These are phyloP conservation scores for Calonectria pauciramosa DNA, from an alignment of 2,329 filamentous ascomycete genomes.

Conservation along the genomic window DNA sequence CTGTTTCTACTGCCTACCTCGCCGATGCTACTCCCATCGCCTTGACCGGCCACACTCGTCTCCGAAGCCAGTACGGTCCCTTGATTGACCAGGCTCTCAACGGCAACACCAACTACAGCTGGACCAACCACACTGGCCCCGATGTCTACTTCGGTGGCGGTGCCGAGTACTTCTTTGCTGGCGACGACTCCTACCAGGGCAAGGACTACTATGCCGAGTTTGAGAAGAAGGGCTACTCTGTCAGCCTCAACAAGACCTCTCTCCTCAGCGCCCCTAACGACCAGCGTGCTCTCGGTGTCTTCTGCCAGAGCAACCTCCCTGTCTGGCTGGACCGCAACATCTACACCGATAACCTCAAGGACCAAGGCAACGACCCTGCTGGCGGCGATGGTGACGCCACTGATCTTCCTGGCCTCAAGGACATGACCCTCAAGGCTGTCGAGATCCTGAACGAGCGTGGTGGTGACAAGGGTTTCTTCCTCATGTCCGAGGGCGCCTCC, in stretches of 20 bases:
- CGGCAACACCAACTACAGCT: slow-evolving; percentile 84
- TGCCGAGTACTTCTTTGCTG: slow-evolving; percentile 83
- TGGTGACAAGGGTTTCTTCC: slow-evolving; percentile 82
- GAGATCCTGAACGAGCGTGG: slow-evolving; percentile 80
- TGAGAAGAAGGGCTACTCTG: slow-evolving; percentile 77
- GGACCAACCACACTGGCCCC: slow-evolving; percentile 80
- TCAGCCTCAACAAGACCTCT: slow-evolving; percentile 81
- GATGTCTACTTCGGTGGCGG: slow-evolving; percentile 88
- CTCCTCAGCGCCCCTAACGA: slow-evolving; percentile 70
- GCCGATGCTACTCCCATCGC: slow-evolving; percentile 88
- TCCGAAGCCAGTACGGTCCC: slow-evolving; percentile 76
- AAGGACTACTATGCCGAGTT: slow-evolving; percentile 87
- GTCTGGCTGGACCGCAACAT: slow-evolving; percentile 91
- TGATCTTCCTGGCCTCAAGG: slow-evolving; percentile 86
- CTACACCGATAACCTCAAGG: slow-evolving; percentile 78
- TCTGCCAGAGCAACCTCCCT: slow-evolving; percentile 80
- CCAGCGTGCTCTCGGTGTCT: slow-evolving; percentile 81
- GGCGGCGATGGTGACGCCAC: slow-evolving; percentile 74
- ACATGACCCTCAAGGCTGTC: slow-evolving; percentile 90
- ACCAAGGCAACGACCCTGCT: slow-evolving; percentile 76
- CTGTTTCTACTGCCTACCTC: slow-evolving; percentile 84
- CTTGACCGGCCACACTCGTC: slow-evolving; percentile 79
- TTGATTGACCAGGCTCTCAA: slow-evolving; percentile 84
- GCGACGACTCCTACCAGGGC: slow-evolving; percentile 74
- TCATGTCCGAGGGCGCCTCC: slow-evolving; percentile 88